Evolutionary conservation across 2,329 filamentous ascomycete genomes (phyloP).

Genomic region (Mariannaea sp.): DNA sequence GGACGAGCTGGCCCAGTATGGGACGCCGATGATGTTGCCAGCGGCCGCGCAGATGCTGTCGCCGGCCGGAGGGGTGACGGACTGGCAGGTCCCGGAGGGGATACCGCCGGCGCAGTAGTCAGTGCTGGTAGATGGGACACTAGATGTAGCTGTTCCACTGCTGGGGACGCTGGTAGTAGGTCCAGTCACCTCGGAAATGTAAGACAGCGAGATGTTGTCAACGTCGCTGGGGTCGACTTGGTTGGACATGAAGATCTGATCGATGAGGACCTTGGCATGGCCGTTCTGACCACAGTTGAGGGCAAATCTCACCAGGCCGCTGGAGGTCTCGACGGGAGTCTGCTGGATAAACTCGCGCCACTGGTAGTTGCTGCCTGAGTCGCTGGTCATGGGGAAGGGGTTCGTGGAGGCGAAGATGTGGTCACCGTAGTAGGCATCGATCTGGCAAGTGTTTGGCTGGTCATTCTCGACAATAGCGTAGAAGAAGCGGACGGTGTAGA

Average conservation of each 20-base stretch:
- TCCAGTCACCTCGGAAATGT: not conserved
- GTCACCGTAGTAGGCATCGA: conserved; percentile 28
- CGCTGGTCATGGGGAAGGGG: conserved; percentile 23
- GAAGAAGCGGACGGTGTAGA: conserved; percentile 32
- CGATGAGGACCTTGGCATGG: conserved; percentile 29
- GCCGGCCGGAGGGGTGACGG: not conserved
- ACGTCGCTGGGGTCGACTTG: conserved; percentile 25
- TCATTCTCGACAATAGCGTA: conserved; percentile 26
- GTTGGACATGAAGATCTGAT: conserved; percentile 33
- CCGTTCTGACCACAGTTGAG: conserved; percentile 26
- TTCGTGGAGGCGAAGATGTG: conserved; percentile 22
- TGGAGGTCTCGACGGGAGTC: conserved; percentile 21
- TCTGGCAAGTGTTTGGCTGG: conserved; percentile 22
- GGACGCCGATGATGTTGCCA: not conserved
- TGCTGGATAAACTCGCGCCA: conserved; percentile 25
- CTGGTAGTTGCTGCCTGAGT: not conserved
- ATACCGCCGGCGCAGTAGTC: not conserved
- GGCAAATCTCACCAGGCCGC: conserved; percentile 27
- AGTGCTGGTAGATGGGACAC: not conserved
- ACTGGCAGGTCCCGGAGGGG: not conserved
- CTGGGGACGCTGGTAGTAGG: not conserved
- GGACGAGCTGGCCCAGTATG: not conserved
- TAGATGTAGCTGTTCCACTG: not conserved
- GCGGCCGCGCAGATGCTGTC: not conserved
- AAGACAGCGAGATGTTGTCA: conserved; percentile 28